Conservation (phyloP, 768 basidiomycete species). For the Ramaria sp. region DNA sequence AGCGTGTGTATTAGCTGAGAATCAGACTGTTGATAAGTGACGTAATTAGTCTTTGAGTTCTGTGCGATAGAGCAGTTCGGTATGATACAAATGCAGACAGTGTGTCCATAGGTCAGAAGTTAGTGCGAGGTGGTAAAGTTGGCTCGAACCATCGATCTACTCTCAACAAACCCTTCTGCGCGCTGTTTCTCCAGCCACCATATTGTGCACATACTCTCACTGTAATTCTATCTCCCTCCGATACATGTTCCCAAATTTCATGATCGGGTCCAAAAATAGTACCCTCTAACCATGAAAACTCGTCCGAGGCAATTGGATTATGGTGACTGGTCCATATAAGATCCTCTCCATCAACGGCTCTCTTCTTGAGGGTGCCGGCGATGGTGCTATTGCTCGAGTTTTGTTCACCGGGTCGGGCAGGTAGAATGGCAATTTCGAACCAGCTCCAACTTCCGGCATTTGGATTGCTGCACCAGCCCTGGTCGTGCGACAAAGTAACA, state of each 20-base stretch:
- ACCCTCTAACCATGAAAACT: neutral
- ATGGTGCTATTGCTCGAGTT: too few relatives aligned
- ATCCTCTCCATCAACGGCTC: neutral
- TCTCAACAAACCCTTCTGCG: neutral
- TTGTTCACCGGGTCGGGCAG: neutral
- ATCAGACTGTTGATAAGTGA: too few relatives aligned
- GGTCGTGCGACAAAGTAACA: conserved; percentile 10
- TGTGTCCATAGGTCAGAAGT: neutral
- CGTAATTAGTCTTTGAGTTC: too few relatives aligned
- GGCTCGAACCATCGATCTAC: conserved; percentile 12
- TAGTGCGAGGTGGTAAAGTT: neutral
- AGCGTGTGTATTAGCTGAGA: too few relatives aligned
- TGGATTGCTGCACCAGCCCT: conserved; percentile 10
- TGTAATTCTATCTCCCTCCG: conserved; percentile 7
- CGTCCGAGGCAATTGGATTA: conserved; percentile 3
- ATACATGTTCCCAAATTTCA: conserved; percentile 11
- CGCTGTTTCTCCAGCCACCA: conserved; percentile 9
- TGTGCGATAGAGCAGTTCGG: neutral
- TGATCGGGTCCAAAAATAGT: conserved; percentile 8
- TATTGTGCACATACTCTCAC: conserved; percentile 11
- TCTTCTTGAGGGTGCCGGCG: neutral
- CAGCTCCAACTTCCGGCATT: conserved; percentile 12
- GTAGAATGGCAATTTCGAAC: conserved; percentile 11
- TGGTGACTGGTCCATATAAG: conserved; percentile 10
- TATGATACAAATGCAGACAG: neutral